Percentiles rank a stretch among this genome's conserved stretches.
Evolutionary conservation across 371 early-diverging fungal genomes (phyloP).

Genomic region (Nematocida parisii): DNA sequence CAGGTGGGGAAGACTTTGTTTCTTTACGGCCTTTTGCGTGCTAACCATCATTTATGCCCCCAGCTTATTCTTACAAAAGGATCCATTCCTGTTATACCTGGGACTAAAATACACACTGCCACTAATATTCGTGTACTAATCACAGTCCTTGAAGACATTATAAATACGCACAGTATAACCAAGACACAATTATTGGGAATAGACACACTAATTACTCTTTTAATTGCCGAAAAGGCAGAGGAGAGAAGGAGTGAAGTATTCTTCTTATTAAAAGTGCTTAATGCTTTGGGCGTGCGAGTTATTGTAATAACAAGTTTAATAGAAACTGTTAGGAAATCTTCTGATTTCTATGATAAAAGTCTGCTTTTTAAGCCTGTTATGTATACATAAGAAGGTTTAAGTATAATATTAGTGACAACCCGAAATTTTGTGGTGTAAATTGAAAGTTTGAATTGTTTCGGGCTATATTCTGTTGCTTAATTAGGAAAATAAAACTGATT

Average conservation of each 20-base stretch:
- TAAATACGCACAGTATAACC: neutral
- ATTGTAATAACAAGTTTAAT: conserved; percentile 32
- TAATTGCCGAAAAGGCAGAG: neutral
- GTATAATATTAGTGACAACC: no score
- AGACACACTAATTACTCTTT: conserved; percentile 30
- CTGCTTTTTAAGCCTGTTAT: neutral
- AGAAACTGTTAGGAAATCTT: neutral
- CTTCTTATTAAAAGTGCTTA: neutral
- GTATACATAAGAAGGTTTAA: neutral
- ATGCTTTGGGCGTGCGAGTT: conserved; percentile 9
- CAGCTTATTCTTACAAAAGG: neutral
- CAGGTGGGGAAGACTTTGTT: neutral
- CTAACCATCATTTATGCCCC: neutral
- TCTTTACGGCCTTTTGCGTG: neutral
- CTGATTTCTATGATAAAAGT: conserved; percentile 5
- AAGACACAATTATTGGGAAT: neutral
- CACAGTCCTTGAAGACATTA: neutral
- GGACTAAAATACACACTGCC: neutral
- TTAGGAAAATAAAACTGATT: no score
- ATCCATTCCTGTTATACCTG: neutral
- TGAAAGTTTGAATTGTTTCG: no score
- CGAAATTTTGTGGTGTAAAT: no score
- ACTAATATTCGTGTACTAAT: neutral
- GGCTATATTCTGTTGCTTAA: no score
- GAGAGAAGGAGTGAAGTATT: conserved; percentile 8